A percentile compares a stretch with the other conserved stretches of the same genome.
Evolutionary conservation across 768 basidiomycete genomes (phyloP).

Genomic region (Wakefieldia striispora): DNA sequence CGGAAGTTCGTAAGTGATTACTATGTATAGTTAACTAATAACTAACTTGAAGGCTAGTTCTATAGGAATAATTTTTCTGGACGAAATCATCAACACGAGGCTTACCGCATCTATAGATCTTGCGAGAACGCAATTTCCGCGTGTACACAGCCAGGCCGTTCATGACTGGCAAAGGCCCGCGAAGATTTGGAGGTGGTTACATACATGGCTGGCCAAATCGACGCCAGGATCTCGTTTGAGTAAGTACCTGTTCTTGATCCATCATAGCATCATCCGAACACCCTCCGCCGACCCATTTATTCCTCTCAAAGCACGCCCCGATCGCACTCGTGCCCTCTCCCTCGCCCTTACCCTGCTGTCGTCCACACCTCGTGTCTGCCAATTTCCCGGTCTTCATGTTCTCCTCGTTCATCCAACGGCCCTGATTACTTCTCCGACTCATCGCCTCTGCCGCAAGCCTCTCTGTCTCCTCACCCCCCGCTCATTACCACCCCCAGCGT

Average conservation of each 20-base stretch:
- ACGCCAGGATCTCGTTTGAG: slow-evolving; percentile 20
- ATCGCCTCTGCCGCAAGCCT: slow-evolving; percentile 40
- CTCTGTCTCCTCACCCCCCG: slow-evolving; percentile 31
- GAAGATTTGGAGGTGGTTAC: slow-evolving; percentile 27
- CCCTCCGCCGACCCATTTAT: slow-evolving; percentile 33
- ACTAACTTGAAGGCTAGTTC: no score
- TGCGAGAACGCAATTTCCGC: slow-evolving; percentile 32
- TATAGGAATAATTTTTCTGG: no score
- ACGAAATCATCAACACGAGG: slow-evolving; percentile 22
- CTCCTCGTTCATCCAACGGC: slow-evolving; percentile 43
- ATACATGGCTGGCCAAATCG: slow-evolving; percentile 21
- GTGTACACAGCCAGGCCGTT: slow-evolving; percentile 17
- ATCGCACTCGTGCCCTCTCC: slow-evolving; percentile 33
- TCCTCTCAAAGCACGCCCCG: slow-evolving; percentile 16
- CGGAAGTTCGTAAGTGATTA: no score
- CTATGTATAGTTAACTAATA: no score
- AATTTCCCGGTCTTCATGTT: slow-evolving; percentile 45
- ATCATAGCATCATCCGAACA: slow-evolving; percentile 27
- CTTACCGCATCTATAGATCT: slow-evolving; percentile 6
- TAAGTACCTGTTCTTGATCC: slow-evolving; percentile 11
- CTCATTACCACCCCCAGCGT: slow-evolving; percentile 43
- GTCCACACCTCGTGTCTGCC: slow-evolving; percentile 49
- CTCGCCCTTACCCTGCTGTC: slow-evolving; percentile 37
- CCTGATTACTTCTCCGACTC: slow-evolving; percentile 40
- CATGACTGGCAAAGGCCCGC: slow-evolving; percentile 4